These are phyloP conservation scores for Plasmodium chabaudi DNA, from an alignment of 169 alveolate genomes.

Conservation along the genomic window DNA sequence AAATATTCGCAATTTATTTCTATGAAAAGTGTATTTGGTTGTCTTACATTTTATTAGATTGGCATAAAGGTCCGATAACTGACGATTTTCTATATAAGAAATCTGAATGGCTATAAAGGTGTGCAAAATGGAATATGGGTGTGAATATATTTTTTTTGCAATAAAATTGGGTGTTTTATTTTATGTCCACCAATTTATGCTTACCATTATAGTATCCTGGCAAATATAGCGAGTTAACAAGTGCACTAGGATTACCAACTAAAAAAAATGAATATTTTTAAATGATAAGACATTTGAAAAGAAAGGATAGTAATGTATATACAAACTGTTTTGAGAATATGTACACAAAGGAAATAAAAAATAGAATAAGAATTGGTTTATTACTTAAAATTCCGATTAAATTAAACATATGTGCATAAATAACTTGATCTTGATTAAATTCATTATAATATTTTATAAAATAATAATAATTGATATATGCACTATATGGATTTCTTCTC, in stretches of 20 bases:
- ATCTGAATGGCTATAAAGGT: conserved; percentile 43
- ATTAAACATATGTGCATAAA: conserved; percentile 47
- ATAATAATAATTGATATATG: conserved; percentile 19
- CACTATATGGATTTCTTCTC: conserved; percentile 1
- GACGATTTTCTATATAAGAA: conserved; percentile 14
- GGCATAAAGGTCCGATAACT: conserved; percentile 17
- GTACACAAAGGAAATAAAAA: background rate
- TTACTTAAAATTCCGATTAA: conserved; percentile 45
- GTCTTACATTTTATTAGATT: conserved; percentile 42
- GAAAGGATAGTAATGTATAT: background rate
- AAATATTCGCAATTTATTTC: too few relatives aligned
- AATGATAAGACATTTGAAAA: background rate
- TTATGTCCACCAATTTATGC: background rate
- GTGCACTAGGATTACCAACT: conserved; percentile 44
- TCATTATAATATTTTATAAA: conserved; percentile 57
- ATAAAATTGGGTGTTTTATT: background rate
- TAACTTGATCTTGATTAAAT: conserved; percentile 26
- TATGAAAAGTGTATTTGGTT: background rate
- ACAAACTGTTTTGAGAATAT: background rate
- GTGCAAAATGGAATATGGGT: background rate
- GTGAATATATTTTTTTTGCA: background rate
- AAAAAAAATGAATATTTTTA: background rate
- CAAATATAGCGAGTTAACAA: conserved; percentile 27
- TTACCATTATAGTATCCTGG: conserved; percentile 73
- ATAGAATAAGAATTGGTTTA: background rate